Evolutionary conservation across 345 rosid genomes (phyloP), one percentile per base, ranked within the genome.

Genomic region (Citropsis articulata): DNA sequence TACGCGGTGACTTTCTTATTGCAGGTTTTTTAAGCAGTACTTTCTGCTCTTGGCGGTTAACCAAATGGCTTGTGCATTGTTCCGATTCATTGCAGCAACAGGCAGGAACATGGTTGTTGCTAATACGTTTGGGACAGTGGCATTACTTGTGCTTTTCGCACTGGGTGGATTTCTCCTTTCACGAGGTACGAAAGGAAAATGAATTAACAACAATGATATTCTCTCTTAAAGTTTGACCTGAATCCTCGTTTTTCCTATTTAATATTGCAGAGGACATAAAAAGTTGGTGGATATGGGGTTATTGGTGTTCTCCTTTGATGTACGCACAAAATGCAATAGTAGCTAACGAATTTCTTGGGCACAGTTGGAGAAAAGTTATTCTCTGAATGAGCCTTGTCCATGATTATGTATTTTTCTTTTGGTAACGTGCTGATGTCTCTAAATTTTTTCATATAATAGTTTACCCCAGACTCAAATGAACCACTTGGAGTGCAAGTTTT

Each of bases 251-350:
- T 12, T 48, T 16, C 55, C 19, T 14, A 16, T 12, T 53, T 74
- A 35, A 55, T 55, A 50, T 69, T 36, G 77, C 88, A 94, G 98
- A 93, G 13, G 73, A 89, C 65, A 77, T 94, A 1, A 93, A 94
- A 81, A 89, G 87, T 71, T 93, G 98, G 98, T 91, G 97, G 98
- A 86, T 87, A 36, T 93, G 98, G 98, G 97, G 87, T 68, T 94
- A 83, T 80, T 94, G 98, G 98, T 31, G 75, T 66, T 93, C 98
- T 9, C 95, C 98, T 16, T 40, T 94, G 62, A 91, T 89, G 97
- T 94, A 94, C 55, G 94, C 87, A 67, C 97, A 93, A 66, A 93
- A 85, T 33, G 98, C 97, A 0, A 71, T 93, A 3, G 68, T 81
- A 30, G 89, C 83, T 35, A 94, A 93, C 42, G 96, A 92, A 82